Percentiles rank a stretch among this genome's conserved stretches.
Conservation (phyloP, 306 rosid genomes). For the Cicer pinnatifidum region DNA sequence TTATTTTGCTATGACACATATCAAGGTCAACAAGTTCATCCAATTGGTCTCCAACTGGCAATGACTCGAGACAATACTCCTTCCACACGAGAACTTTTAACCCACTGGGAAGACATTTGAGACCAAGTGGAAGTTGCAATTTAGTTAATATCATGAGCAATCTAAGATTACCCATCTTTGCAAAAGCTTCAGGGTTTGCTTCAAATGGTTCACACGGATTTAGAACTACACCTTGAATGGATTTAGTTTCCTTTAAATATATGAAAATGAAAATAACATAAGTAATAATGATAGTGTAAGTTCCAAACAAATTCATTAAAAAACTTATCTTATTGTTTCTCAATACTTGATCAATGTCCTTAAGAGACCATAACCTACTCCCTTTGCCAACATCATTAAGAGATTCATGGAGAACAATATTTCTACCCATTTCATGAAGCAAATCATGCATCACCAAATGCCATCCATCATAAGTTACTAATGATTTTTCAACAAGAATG, state of each 20-base stretch:
- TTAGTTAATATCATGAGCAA: conserved; percentile 35
- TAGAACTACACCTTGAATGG: conserved; percentile 18
- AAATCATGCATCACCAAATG: conserved; percentile 44
- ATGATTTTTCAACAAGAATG: conserved; percentile 44
- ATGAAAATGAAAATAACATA: neutral
- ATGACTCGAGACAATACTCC: conserved; percentile 29
- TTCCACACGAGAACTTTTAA: conserved; percentile 41
- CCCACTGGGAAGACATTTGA: conserved; percentile 37
- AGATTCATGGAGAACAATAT: conserved; percentile 44
- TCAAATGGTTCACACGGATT: neutral
- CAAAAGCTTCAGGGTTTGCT: conserved; percentile 41
- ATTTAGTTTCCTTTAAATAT: conserved; percentile 12
- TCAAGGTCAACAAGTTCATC: conserved; percentile 42
- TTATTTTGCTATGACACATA: conserved; percentile 29
- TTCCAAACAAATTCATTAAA: neutral
- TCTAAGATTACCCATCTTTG: conserved; percentile 36
- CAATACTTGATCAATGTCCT: conserved; percentile 43
- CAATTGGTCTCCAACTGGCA: conserved; percentile 27
- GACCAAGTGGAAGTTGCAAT: conserved; percentile 41
- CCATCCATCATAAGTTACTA: conserved; percentile 17
- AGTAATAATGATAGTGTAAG: neutral
- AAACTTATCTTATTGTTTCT: conserved; percentile 22
- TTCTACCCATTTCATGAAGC: conserved; percentile 45
- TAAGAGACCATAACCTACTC: conserved; percentile 46
- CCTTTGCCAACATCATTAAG: conserved; percentile 37